Conservation (phyloP, 2,329 filamentous ascomycete genomes). For the Dissoconium aciculare region DNA sequence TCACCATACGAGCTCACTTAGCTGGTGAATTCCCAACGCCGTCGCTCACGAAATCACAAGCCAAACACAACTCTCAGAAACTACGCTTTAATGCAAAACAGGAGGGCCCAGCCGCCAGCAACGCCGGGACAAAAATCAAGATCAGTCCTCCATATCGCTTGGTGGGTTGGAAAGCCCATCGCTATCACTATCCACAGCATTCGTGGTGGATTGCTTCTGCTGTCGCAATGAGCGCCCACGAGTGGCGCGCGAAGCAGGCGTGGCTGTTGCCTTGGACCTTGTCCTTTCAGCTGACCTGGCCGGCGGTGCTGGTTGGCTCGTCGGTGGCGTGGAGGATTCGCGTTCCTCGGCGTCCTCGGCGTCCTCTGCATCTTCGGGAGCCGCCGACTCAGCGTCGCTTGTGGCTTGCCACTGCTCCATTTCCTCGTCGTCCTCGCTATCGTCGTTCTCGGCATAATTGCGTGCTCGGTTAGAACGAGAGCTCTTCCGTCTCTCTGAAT, state of each 20-base stretch:
- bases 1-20: too few species aligned
- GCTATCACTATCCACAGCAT: slow-evolving; percentile 12
- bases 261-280: slow-evolving; percentile 2
- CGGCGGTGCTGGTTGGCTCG: slow-evolving; percentile 11
- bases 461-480: slow-evolving; percentile 25
- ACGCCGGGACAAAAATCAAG: too few species aligned
- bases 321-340: slow-evolving; percentile 18
- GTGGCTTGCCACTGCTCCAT: slow-evolving; percentile 20
- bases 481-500: slow-evolving; percentile 31
- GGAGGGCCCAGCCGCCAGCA: too few species aligned
- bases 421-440: slow-evolving; percentile 28
- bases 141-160: slow-evolving; percentile 14
- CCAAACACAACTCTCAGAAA: too few species aligned
- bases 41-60: too few species aligned
- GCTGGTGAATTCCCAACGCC: too few species aligned
- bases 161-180: slow-evolving; percentile 17
- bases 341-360: slow-evolving; percentile 13
- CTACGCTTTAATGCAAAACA: too few species aligned
- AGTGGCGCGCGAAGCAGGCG: slow-evolving; percentile 7
- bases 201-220: slow-evolving; percentile 4
- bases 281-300: slow-evolving; percentile 2
- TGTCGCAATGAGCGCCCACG: slow-evolving; percentile 3
- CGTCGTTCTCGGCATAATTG: slow-evolving; percentile 33
- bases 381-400: slow-evolving; percentile 7
- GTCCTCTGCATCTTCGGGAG: slow-evolving; percentile 6